Evolutionary conservation across 192 early-diverging fungal genomes (phyloP), one percentile per base, ranked within the genome.

Genomic region (Coemansia sp.): DNA sequence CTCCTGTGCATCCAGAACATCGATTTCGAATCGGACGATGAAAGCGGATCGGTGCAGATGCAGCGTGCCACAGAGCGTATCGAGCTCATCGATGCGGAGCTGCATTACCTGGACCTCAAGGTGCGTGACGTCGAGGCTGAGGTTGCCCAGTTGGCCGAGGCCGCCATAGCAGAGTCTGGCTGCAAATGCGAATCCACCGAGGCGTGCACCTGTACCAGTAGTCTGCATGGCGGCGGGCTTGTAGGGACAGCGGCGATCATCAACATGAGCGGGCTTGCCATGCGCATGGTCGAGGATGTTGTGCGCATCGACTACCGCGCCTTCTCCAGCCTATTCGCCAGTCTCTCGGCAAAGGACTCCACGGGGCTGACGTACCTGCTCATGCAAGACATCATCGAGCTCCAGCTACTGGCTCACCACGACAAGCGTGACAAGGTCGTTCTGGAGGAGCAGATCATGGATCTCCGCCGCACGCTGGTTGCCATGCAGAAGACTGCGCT

Each of bases 231-330:
- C 48, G 64, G 69, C 37, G 70, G 70, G 2, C 37, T 69, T 23
- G n/a, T 59, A 44, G 36, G 62, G 5, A 48, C 66, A 2, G 66
- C 76, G 0, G 45, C 52, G 11, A 63, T 78, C 3, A 63, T 68
- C n/a, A 79, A 79, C 36, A 72, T 79, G 50, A 79, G 76, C 57
- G 76, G 76, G 14, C 57, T 79, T 62, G 76, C 76, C 15, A 79
- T 79, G 76, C 76, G 76, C 60, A 79, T 79, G 70, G 76, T 79
- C 15, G 76, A 79, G 59, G 76, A 79, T 20, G 76, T 79, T 5
- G 76, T 79, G 59, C 70, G 70, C 36, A 68, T 79, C 37, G 76
- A 79, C 64, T 70, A 73, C 56, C 58, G 59, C 17, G 69, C 72
- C n/a, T 72, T 81, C 42, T 62, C 63, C 13, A 65, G 65, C 14